Conservation (phyloP, 176 grass and related monocot species). For the Metroxylon sagu region DNA sequence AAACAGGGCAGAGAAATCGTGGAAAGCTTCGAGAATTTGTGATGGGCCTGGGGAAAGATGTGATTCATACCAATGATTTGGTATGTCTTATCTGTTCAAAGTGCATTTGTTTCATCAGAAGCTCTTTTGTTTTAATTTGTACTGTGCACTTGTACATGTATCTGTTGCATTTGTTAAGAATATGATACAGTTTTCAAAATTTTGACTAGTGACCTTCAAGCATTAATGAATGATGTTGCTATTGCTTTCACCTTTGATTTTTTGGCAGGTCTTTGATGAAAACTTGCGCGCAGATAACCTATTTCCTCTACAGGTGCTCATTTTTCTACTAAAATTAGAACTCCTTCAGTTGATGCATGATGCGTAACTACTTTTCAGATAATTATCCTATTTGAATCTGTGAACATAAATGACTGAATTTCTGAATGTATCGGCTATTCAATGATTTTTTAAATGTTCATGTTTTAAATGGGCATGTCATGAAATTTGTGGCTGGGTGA, state of each 20-base stretch:
- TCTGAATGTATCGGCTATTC: no score
- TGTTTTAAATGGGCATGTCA: no score
- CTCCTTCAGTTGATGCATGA: no score
- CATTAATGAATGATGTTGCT: not conserved
- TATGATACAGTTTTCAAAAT: no score
- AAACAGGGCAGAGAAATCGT: conserved; percentile 41
- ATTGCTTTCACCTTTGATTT: not conserved
- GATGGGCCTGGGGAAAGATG: conserved; percentile 38
- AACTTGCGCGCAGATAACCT: conserved; percentile 4
- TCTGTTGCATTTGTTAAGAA: no score
- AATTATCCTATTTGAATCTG: no score
- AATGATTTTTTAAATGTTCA: no score
- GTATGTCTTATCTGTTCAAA: conserved; percentile 29
- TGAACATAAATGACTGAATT: no score
- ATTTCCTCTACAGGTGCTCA: conserved; percentile 11
- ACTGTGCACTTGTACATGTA: no score
- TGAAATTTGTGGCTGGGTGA: no score
- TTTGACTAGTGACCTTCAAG: not conserved
- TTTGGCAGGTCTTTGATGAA: conserved; percentile 15
- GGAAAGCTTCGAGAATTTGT: conserved; percentile 61
- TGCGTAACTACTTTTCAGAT: no score
- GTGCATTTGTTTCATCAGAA: not conserved
- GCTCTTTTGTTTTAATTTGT: no score
- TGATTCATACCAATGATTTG: conserved; percentile 50
- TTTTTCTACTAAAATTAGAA: not conserved